phyloP scores from a whole-genome alignment of 2,329 filamentous ascomycete genomes.

The Colletotrichum gloeosporioides region DNA sequence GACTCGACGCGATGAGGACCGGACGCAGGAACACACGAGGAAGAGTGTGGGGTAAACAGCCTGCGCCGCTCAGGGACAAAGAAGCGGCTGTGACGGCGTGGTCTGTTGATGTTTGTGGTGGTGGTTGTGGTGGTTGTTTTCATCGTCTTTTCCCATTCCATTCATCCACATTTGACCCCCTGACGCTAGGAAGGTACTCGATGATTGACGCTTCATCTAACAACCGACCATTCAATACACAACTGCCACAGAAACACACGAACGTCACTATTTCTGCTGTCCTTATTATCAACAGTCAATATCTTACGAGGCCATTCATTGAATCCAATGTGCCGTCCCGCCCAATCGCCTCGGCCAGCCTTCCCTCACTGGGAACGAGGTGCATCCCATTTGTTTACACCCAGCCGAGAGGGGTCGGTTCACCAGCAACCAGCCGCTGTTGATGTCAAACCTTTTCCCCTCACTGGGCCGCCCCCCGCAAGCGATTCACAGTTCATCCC shows the following conservation, averaged over 20 bases:
- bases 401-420: slow-evolving; percentile 12
- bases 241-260: not conserved
- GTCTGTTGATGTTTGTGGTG: not conserved
- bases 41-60: slow-evolving; percentile 12
- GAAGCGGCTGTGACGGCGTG: not conserved
- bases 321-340: no score
- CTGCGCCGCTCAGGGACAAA: not conserved
- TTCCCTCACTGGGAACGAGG: not conserved
- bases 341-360: not conserved
- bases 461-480: not conserved
- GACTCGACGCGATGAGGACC: not conserved
- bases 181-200: not conserved
- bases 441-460: slow-evolving; percentile 3
- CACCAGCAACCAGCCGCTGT: slow-evolving; percentile 18
- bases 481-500: not conserved
- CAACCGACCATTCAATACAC: not conserved
- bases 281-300: not conserved
- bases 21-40: slow-evolving; percentile 6
- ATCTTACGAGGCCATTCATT: not conserved
- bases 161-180: not conserved
- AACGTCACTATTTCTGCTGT: not conserved
- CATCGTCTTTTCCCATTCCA: not conserved
- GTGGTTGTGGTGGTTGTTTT: not conserved
- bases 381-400: slow-evolving; percentile 6
- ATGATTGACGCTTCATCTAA: not conserved